phyloP scores from a whole-genome alignment of 148 eudicot species.

The Hydrangea macrophylla region DNA sequence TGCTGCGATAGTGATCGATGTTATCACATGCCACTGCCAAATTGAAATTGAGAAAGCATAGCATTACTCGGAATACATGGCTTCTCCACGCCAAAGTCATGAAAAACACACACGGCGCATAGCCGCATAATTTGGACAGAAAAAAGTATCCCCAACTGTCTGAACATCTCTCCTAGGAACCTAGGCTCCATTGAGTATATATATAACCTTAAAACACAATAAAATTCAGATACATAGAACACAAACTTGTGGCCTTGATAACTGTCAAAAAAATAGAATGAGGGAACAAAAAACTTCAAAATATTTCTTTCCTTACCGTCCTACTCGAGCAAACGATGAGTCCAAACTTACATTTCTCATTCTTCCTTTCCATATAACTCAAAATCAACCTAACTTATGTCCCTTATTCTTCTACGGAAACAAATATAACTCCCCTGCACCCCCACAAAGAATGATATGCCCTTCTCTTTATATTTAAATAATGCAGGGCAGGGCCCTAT shows the following conservation, averaged over 20 bases:
- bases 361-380: slow-evolving; percentile 9
- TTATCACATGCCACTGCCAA: too few relatives aligned
- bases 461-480: neutral
- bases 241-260: neutral
- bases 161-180: too few relatives aligned
- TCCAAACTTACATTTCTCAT: neutral
- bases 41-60: too few relatives aligned
- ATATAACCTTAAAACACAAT: too few relatives aligned
- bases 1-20: too few relatives aligned
- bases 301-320: neutral
- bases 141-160: too few relatives aligned
- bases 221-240: neutral
- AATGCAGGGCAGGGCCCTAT: neutral
- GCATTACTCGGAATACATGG: too few relatives aligned
- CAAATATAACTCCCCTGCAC: slow-evolving; percentile 11
- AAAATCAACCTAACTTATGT: slow-evolving; percentile 16
- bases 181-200: neutral
- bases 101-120: too few relatives aligned
- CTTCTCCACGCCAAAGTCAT: too few relatives aligned
- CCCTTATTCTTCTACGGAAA: slow-evolving; percentile 12
- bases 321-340: neutral
- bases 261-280: too few relatives aligned
- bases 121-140: too few relatives aligned
- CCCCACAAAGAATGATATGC: neutral
- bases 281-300: neutral